These are phyloP conservation scores for Nemania serpens DNA, from an alignment of 2,329 filamentous ascomycete genomes.

Conservation along the genomic window DNA sequence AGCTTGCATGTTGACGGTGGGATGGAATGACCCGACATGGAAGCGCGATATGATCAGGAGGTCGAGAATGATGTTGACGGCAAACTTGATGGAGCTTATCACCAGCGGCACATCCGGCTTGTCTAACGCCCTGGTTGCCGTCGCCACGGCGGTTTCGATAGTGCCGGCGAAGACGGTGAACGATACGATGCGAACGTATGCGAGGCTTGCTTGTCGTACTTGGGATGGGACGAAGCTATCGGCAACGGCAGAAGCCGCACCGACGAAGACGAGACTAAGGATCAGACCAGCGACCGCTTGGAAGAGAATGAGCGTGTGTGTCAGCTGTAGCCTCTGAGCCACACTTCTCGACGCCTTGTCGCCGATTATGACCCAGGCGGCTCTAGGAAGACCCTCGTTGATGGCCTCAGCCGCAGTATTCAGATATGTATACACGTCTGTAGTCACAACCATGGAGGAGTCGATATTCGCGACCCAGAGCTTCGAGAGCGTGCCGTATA, in stretches of 20 bases:
- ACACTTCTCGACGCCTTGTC: conserved; percentile 61
- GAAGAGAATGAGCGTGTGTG: conserved; percentile 66
- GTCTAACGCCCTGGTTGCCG: conserved; percentile 67
- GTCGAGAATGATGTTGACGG: conserved; percentile 69
- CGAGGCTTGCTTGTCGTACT: conserved; percentile 60
- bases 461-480: conserved; percentile 74
- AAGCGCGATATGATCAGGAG: conserved; percentile 69
- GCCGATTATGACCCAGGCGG: conserved; percentile 71
- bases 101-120: conserved; percentile 70
- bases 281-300: conserved; percentile 62
- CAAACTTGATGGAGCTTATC: conserved; percentile 67
- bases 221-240: conserved; percentile 65
- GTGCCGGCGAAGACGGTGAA: conserved; percentile 67
- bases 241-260: conserved; percentile 59
- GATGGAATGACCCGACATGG: conserved; percentile 58
- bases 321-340: conserved; percentile 58
- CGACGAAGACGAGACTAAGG: conserved; percentile 63
- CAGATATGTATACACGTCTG: conserved; percentile 72
- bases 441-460: conserved; percentile 63
- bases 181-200: conserved; percentile 67
- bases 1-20: conserved; percentile 68
- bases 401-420: conserved; percentile 68
- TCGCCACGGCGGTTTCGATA: conserved; percentile 65
- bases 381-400: conserved; percentile 73
- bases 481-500: conserved; percentile 70